These are phyloP conservation scores for Piromyces sp. DNA, from an alignment of 192 early-diverging fungal species.

Conservation along the genomic window DNA sequence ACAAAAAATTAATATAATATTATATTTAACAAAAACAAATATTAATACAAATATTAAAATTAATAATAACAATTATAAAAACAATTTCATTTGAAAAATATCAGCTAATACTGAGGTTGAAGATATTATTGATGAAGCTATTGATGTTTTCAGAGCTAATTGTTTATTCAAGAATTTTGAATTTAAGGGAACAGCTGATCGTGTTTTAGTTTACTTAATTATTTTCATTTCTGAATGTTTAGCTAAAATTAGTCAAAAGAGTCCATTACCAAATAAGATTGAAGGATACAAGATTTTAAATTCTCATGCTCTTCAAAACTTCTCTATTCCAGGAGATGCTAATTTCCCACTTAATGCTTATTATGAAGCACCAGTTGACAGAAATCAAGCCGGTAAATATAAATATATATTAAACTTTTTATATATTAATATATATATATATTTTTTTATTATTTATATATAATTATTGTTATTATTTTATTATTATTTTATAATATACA, in stretches of 20 bases:
- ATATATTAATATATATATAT: too few relatives aligned
- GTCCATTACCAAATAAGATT: constrained; percentile 24
- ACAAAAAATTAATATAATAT: too few relatives aligned
- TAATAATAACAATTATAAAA: neutral
- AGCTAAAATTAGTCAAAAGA: constrained; percentile 26
- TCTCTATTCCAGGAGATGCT: constrained; percentile 82
- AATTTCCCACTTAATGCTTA: constrained; percentile 83
- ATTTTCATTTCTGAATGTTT: constrained; percentile 76
- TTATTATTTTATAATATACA: too few relatives aligned
- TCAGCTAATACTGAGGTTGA: constrained; percentile 37
- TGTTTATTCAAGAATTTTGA: constrained; percentile 98
- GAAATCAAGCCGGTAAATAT: constrained; percentile 50
- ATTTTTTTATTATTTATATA: too few relatives aligned
- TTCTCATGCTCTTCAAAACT: constrained; percentile 75
- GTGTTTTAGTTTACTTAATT: constrained; percentile 85
- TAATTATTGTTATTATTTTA: too few relatives aligned
- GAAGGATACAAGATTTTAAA: constrained; percentile 67
- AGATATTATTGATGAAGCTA: constrained; percentile 88
- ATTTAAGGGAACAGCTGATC: constrained; percentile 82
- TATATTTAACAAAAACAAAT: too few relatives aligned
- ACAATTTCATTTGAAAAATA: too few relatives aligned
- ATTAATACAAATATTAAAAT: neutral
- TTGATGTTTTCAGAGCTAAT: constrained; percentile 89
- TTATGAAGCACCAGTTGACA: constrained; percentile 53
- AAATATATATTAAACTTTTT: neutral